Evolutionary conservation across 2,329 filamentous ascomycete species (phyloP), one percentile per base, ranked within the genome.

Genomic region (Blastomyces silverae): DNA sequence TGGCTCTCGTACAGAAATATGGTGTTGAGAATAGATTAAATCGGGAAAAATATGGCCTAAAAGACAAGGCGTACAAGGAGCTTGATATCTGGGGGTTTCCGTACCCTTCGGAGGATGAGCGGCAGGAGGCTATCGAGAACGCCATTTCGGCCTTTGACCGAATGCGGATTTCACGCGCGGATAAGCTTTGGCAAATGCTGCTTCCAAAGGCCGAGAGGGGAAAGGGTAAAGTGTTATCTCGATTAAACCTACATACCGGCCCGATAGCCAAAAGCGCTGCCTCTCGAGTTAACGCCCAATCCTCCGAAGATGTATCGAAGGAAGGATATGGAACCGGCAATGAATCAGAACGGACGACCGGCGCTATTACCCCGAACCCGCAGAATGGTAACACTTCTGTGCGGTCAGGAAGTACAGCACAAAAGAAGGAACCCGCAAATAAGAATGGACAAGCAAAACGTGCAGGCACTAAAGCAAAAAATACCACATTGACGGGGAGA

Each of bases 131-230:
- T 37, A 84, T 88, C 70, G 82, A 87, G 67, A 83, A 83, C 74
- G 85, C 85, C 63, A 82, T 87, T 70, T 82, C 82, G 63, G 84
- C 85, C 55, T 88, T 85, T 72, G 86, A 88, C 73, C 81, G 86
- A 63, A 79, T 84, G 74, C 80, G 86, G 37, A 76, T 88, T 22
- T 81, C 82, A 7, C 83, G 83, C 67, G 80, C 83, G 48, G 85
- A 88, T 70, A 83, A 83, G 70, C 75, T 85, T 25, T 88, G 86
- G 85, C 85, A 88, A 74, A 79, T 79, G 68, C 77, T 88, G 65
- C 78, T 88, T 64, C 84, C 84, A 8, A 81, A 81, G 69, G 80
- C 84, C 61, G 85, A 88, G 70, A 81, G 85, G 67, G 83, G 83
- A 56, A 86, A 87, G 71, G 85, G 85, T 60, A 86, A 83, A 67